These are phyloP conservation scores for Chenopodium formosanum DNA, from an alignment of 148 eudicot species.

Conservation along the genomic window DNA sequence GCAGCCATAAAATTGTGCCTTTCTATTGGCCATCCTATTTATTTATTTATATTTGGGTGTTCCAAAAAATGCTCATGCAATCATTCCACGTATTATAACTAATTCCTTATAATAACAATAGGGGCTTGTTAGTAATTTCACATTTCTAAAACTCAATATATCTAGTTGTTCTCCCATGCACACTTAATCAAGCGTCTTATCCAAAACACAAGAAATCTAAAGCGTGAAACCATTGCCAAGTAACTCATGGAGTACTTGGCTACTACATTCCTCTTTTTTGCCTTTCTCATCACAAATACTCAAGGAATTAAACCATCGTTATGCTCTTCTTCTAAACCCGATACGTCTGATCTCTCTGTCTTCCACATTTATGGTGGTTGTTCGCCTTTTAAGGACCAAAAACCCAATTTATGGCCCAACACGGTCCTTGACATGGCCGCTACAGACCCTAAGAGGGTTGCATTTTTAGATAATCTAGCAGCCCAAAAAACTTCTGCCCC, in stretches of 20 bases:
- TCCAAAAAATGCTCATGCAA: not conserved
- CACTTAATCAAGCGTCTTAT: slow-evolving; percentile 16
- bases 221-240: slow-evolving; percentile 9
- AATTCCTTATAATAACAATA: not conserved
- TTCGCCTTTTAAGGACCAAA: slow-evolving; percentile 64
- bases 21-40: not conserved
- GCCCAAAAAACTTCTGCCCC: slow-evolving; percentile 52
- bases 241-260: slow-evolving; percentile 35
- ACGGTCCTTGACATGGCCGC: slow-evolving; percentile 77
- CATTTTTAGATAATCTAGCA: slow-evolving; percentile 62
- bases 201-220: slow-evolving; percentile 18
- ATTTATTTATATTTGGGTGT: not conserved
- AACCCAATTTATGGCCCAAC: slow-evolving; percentile 50
- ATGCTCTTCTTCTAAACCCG: slow-evolving; percentile 38
- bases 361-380: slow-evolving; percentile 71
- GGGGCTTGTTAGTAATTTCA: slow-evolving; percentile 10
- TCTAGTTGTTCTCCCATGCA: slow-evolving; percentile 18
- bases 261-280: slow-evolving; percentile 36
- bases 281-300: slow-evolving; percentile 35
- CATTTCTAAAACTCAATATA: slow-evolving; percentile 10
- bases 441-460: slow-evolving; percentile 58
- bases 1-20: not conserved
- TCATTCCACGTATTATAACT: not conserved
- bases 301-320: slow-evolving; percentile 35
- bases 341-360: slow-evolving; percentile 53